phyloP scores from a whole-genome alignment of 129 eudicot genomes.

The Escallonia rubra region DNA sequence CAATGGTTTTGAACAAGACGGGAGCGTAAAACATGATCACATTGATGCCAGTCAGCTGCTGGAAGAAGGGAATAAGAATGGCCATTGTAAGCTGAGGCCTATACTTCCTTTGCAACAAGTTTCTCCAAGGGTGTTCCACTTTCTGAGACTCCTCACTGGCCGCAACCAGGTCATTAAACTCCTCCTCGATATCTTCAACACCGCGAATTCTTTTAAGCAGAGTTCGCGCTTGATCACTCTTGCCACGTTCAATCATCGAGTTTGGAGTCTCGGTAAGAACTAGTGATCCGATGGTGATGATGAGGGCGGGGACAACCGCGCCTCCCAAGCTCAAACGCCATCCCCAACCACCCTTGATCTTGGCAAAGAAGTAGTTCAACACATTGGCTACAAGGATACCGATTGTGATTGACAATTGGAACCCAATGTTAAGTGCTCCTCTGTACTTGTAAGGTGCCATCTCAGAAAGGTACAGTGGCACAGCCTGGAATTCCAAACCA shows the following conservation, averaged over 20 bases:
- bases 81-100: conserved; percentile 94
- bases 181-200: conserved; percentile 55
- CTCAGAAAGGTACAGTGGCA: conserved; percentile 82
- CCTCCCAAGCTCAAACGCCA: conserved; percentile 92
- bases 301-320: conserved; percentile 80
- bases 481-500: conserved; percentile 48
- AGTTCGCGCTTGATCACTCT: conserved; percentile 43
- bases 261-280: conserved; percentile 87
- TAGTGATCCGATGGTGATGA: conserved; percentile 57
- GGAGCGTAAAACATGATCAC: conserved; percentile 98
- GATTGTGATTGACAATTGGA: conserved; percentile 74
- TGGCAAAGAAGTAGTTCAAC: conserved; percentile 69
- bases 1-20: conserved; percentile 79
- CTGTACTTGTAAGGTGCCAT: conserved; percentile 96
- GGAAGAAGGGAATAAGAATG: conserved; percentile 73
- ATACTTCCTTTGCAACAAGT: conserved; percentile 58
- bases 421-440: conserved; percentile 81
- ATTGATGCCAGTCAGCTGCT: conserved; percentile 86
- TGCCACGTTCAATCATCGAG: conserved; percentile 81
- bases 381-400: conserved; percentile 85
- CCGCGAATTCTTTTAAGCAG: conserved; percentile 63
- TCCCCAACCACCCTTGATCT: conserved; percentile 73
- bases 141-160: conserved; percentile 71
- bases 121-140: conserved; percentile 78
- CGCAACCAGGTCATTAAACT: conserved; percentile 55